Base-by-base conservation (phyloP, 2,329 filamentous ascomycete species). In the Paraphaeosphaeria minitans region DNA sequence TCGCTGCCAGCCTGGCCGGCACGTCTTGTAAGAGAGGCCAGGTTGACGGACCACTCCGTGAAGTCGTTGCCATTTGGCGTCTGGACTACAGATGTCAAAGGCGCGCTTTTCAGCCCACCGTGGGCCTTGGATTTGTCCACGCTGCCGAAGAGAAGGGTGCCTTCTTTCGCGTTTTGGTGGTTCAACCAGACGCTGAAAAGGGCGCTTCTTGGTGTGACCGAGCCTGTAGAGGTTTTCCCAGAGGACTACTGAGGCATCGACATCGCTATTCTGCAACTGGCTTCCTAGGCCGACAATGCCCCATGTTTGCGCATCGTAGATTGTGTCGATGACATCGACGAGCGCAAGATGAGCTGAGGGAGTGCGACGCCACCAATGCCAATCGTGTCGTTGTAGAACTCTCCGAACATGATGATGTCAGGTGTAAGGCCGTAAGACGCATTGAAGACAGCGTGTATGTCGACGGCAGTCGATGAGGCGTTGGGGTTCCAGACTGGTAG, bases 371-470 rank as follows among this genome's bases (percentile, higher is more conserved):
- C 41, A 7, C 53, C 59, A 24, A 61, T 14, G 5, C 37, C 49
- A 4, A 65, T 13, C 6, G 45, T 63, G 33, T 65, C 62, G 21
- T 62, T 62, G 57, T 61, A 64, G 48, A 61, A 65, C 12, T 51
- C 43, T 12, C 62, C 64, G 4, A 61, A 13, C 46, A 64, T 56
- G 19, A 56, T 54, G 5, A 59, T 57, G 29, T 61, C 60, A 13
- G 58, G 62, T 2, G 64, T 63, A 14, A 65, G 53, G 5, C 60
- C 62, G 24, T 61, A 66, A 37, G 59, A 55, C 0, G 51, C 64
- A 31, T 63, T 60, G 33, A 59, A 63, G 2, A 60, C 42, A 6
- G 49, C 10, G 21, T 45, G 21, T 19, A 53, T 59, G 33, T 56
- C 59, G 5, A 58, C 48, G 29, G 56, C 53, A n/a, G 59, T 59